These are phyloP conservation scores for Tricholoma saponaceum DNA, from an alignment of 768 basidiomycete genomes.

Conservation along the genomic window DNA sequence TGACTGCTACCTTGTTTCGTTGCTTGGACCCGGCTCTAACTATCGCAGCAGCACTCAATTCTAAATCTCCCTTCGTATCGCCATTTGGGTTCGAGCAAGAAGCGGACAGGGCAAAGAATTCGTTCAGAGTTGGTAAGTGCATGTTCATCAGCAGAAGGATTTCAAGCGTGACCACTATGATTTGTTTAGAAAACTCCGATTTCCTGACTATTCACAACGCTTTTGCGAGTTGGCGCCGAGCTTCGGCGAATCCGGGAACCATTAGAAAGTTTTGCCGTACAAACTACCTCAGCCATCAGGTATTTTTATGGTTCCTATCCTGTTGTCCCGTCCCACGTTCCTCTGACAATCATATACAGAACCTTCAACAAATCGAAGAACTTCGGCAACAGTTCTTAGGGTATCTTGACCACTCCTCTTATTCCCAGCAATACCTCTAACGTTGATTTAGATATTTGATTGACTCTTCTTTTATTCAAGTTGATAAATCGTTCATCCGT, in stretches of 20 bases:
- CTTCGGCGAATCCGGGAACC: constrained; percentile 55
- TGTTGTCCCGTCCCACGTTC: not conserved
- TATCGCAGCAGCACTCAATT: constrained; percentile 88
- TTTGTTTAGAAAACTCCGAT: constrained; percentile 77
- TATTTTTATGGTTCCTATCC: constrained; percentile 23
- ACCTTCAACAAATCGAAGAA: constrained; percentile 94
- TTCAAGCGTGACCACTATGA: not conserved
- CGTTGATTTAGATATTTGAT: constrained; percentile 63
- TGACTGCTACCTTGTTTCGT: constrained; percentile 78
- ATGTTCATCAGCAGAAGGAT: not conserved
- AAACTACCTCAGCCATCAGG: constrained; percentile 83
- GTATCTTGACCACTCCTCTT: constrained; percentile 24
- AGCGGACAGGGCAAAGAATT: constrained; percentile 77
- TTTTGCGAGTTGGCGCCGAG: constrained; percentile 82
- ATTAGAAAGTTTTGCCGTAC: constrained; percentile 75
- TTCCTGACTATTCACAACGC: constrained; percentile 92
- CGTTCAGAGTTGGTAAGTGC: constrained; percentile 69
- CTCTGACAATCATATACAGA: constrained; percentile 38
- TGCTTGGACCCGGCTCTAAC: constrained; percentile 97
- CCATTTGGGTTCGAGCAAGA: constrained; percentile 86
- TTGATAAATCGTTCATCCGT: constrained; percentile 57
- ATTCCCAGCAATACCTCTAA: constrained; percentile 5
- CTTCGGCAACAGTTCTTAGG: constrained; percentile 86
- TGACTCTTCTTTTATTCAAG: constrained; percentile 81
- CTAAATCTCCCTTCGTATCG: constrained; percentile 89